Evolutionary conservation across 148 eudicot species (phyloP).

Genomic region (Rhododendron ferrugineum): DNA sequence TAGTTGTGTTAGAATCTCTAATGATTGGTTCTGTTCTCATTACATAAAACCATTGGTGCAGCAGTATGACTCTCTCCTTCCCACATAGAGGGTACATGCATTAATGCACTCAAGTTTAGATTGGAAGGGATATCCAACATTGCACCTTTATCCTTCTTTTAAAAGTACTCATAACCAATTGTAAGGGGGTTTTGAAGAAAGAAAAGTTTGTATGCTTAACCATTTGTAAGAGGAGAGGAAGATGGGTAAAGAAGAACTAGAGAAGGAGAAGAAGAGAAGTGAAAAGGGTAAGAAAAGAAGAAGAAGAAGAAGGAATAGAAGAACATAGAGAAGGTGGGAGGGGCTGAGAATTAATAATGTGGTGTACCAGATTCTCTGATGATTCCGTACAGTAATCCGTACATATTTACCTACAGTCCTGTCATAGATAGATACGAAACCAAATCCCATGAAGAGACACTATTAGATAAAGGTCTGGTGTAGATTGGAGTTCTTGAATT

Average conservation of each 20-base stretch:
- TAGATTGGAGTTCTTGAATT: not conserved
- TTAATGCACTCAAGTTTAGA: not conserved
- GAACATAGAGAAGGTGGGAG: no score
- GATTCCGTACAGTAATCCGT: not conserved
- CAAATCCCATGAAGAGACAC: not conserved
- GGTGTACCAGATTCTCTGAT: not conserved
- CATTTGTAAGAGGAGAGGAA: not conserved
- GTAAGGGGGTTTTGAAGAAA: not conserved
- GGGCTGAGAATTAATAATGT: no score
- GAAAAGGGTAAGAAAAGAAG: no score
- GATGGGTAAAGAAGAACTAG: not conserved
- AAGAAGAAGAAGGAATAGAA: no score
- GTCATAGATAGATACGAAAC: no score
- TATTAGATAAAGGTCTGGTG: not conserved
- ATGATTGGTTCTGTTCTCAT: not conserved
- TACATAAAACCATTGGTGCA: not conserved
- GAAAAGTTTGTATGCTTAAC: not conserved
- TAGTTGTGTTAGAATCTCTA: conserved; percentile 2
- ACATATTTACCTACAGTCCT: not conserved
- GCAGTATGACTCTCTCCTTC: not conserved
- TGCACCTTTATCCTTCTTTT: not conserved
- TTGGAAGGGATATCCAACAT: not conserved
- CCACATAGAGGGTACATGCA: not conserved
- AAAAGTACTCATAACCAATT: not conserved
- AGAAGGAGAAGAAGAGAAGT: not conserved